Percentiles rank a stretch among this genome's conserved stretches.
phyloP scores from a whole-genome alignment of 495 filamentous ascomycete species.

The Annulohypoxylon stygium region DNA sequence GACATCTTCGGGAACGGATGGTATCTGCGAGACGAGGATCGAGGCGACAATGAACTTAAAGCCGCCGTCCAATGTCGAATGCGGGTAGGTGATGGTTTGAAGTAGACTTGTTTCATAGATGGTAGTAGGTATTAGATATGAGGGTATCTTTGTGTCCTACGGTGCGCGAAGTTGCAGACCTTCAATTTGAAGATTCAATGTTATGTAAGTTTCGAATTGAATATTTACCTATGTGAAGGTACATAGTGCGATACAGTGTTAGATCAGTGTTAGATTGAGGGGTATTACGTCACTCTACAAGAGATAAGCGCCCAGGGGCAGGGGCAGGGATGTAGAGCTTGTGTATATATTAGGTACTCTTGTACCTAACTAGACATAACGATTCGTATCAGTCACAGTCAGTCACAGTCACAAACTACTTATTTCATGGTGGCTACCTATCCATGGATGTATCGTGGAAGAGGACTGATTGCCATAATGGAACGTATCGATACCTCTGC shows the following conservation, averaged over 20 bases:
- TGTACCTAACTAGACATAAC: not conserved
- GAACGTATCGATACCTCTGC: not conserved
- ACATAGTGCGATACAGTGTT: not conserved
- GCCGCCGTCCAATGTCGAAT: not conserved
- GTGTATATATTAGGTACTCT: too few species aligned
- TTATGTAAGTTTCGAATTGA: not conserved
- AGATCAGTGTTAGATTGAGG: not conserved
- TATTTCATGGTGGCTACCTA: not conserved
- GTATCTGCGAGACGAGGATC: not conserved
- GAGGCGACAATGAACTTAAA: not conserved
- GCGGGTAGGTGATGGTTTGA: not conserved
- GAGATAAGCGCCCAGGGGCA: not conserved
- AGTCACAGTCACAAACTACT: not conserved
- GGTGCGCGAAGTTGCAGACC: not conserved
- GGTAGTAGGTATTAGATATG: too few species aligned
- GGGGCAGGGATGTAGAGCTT: too few species aligned
- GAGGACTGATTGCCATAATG: not conserved
- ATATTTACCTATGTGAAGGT: too few species aligned
- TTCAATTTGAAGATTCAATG: not conserved
- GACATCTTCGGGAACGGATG: conserved; percentile 35
- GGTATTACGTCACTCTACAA: not conserved
- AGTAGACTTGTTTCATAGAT: conserved; percentile 6
- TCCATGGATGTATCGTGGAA: not conserved
- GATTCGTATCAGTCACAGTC: not conserved
- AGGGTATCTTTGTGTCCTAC: too few species aligned